These are phyloP conservation scores for Coemansia sp. DNA, from an alignment of 192 early-diverging fungal genomes.

Conservation along the genomic window DNA sequence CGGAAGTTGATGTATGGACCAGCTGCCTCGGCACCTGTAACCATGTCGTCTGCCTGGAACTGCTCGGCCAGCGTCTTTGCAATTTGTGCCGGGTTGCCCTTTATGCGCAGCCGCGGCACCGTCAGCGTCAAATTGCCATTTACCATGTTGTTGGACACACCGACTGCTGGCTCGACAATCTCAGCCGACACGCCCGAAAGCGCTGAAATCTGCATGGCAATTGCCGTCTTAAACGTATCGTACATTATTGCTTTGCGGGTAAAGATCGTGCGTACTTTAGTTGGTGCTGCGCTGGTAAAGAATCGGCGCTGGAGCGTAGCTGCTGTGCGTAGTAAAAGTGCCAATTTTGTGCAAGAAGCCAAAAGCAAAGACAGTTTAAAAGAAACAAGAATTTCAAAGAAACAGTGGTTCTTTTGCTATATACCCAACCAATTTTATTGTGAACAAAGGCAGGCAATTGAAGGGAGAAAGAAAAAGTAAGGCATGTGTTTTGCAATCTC, in stretches of 20 bases:
- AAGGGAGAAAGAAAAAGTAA: no score
- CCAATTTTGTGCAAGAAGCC: background rate
- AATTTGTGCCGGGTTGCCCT: slow-evolving; percentile 67
- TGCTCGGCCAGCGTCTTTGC: slow-evolving; percentile 64
- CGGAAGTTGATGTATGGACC: slow-evolving; percentile 80
- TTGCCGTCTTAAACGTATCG: slow-evolving; percentile 66
- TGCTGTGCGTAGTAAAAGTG: background rate
- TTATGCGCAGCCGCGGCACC: slow-evolving; percentile 65
- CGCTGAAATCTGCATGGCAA: slow-evolving; percentile 59
- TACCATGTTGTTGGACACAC: slow-evolving; percentile 59
- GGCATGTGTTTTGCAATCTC: no score
- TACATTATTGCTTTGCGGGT: slow-evolving; percentile 32
- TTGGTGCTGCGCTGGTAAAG: background rate
- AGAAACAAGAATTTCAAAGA: no score
- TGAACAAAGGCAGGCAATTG: no score
- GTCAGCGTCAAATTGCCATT: slow-evolving; percentile 73
- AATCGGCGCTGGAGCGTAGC: background rate
- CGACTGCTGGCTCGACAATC: slow-evolving; percentile 58
- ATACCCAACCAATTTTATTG: no score
- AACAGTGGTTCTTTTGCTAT: no score
- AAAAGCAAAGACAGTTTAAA: no score
- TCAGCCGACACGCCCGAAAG: slow-evolving; percentile 56
- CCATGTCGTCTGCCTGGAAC: slow-evolving; percentile 55
- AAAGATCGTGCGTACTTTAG: background rate
- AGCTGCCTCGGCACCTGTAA: slow-evolving; percentile 55